phyloP scores from a whole-genome alignment of 1,284 basidiomycete genomes.

The Cryptococcus amylolentus region DNA sequence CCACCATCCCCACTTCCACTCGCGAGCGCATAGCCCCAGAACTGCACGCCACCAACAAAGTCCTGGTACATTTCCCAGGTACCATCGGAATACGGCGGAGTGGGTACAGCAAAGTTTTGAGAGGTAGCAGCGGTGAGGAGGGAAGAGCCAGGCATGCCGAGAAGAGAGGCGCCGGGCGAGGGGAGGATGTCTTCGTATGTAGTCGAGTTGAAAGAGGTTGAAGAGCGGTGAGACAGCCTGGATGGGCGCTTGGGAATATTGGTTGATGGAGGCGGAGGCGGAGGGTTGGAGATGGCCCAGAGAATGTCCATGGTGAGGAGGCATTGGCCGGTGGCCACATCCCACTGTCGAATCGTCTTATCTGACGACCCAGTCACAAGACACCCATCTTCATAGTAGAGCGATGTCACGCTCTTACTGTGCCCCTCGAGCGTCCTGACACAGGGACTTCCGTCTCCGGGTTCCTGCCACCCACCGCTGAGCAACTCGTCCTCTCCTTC shows the following conservation, averaged over 20 bases:
- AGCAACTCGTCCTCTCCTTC: conserved; percentile 25
- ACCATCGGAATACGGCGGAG: conserved; percentile 82
- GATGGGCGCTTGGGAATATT: conserved; percentile 32
- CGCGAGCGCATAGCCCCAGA: conserved; percentile 97
- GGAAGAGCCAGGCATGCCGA: conserved; percentile 36
- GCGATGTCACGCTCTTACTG: conserved; percentile 81
- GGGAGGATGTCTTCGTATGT: conserved; percentile 53
- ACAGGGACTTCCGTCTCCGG: conserved; percentile 59
- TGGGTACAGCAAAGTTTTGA: conserved; percentile 69
- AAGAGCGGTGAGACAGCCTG: conserved; percentile 38
- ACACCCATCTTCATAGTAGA: conserved; percentile 94
- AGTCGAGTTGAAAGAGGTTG: conserved; percentile 42
- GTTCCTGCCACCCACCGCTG: conserved; percentile 25
- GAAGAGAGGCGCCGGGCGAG: conserved; percentile 32
- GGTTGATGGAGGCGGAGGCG: conserved; percentile 52
- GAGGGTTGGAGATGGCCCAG: conserved; percentile 95
- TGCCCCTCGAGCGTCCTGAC: conserved; percentile 82
- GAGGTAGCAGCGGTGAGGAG: conserved; percentile 57
- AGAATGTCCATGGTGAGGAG: conserved; percentile 99
- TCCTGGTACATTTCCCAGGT: conserved; percentile 93
- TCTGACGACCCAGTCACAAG: conserved; percentile 96
- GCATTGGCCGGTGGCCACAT: conserved; percentile 93
- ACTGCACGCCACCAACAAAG: conserved; percentile 95
- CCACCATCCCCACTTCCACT: conserved; percentile 96
- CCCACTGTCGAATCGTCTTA: conserved; percentile 98